Base-by-base conservation (phyloP, 805 yeast genomes). In the Metschnikowia amazonensis region DNA sequence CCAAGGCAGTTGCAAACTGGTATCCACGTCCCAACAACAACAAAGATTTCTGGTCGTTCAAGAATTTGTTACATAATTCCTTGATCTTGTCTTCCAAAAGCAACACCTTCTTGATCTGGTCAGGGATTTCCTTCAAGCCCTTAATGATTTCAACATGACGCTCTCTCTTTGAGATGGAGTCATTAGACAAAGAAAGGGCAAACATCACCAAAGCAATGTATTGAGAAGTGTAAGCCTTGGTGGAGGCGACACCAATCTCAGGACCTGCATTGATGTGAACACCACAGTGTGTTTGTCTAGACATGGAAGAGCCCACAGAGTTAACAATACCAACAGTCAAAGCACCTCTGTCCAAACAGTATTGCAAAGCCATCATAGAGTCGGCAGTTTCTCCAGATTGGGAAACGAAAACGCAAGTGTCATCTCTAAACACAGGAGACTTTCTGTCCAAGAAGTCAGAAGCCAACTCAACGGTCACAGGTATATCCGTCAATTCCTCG, bases 341-440 rank as follows among this genome's bases (percentile, higher is more conserved):
- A 28, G 99, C 97, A 58, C 98, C 99, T 63, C 97, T 84, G 62
- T 95, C 98, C 63, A 86, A 78, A 74, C 97, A 92, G 73, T 89
- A 90, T 66, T 89, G 92, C 59, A 94, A 80, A 20, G 97, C 98
- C 64, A 89, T 78, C 81, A 94, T 86, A 6, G 96, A 82, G 68
- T 94, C 99, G 28, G 98, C 98, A 43, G 99, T 94, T 73, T 94
- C 99, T 66, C 99, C 99, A 47, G 96, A 87, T 72, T 94, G 99
- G 8, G 98, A 94, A 21, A 94, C 99, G 68, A 94, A 94, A 35
- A 95, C 82, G 72, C 97, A 89, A 4, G 96, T 89, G 66, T 94
- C 99, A 67, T 94, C 99, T 74, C 99, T 85, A 73, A 92, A 94
- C 35, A 94, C 95, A n/a, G 98, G 98, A 2, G 96, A 86, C 56